Evolutionary conservation across 805 yeast species (phyloP).

Genomic region (Ogataea paraovalis): DNA sequence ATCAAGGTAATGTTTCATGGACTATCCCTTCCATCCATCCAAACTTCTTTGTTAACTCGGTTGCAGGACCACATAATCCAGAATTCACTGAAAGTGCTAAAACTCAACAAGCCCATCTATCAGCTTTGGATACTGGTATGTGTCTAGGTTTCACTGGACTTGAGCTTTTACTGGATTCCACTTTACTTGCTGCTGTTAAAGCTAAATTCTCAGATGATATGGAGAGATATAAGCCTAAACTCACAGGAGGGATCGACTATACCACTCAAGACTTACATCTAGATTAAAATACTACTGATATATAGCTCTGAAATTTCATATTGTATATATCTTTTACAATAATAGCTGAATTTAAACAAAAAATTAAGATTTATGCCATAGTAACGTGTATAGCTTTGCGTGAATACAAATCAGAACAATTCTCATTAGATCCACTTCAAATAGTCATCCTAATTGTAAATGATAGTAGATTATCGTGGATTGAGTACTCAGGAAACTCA

Average conservation of each 20-base stretch:
- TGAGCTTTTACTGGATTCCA: constrained; percentile 16
- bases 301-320: background rate
- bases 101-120: constrained; percentile 12
- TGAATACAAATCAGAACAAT: too few relatives aligned
- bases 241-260: constrained; percentile 2
- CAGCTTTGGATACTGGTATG: constrained; percentile 18
- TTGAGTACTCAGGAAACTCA: too few relatives aligned
- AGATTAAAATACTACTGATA: background rate
- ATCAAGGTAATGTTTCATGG: constrained; percentile 25
- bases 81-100: constrained; percentile 18
- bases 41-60: constrained; percentile 17
- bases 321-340: too few relatives aligned
- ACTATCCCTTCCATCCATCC: constrained; percentile 23
- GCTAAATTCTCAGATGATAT: constrained; percentile 13
- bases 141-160: constrained; percentile 18
- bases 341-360: too few relatives aligned
- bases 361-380: too few relatives aligned
- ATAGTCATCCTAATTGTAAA: too few relatives aligned
- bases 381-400: too few relatives aligned
- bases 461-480: too few relatives aligned
- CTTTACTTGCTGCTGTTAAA: constrained; percentile 10
- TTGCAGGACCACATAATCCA: constrained; percentile 21
- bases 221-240: constrained; percentile 11
- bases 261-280: background rate
- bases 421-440: too few relatives aligned